Conservation (phyloP, 1,284 basidiomycete genomes). For the Cystobasidiaceae sp. region DNA sequence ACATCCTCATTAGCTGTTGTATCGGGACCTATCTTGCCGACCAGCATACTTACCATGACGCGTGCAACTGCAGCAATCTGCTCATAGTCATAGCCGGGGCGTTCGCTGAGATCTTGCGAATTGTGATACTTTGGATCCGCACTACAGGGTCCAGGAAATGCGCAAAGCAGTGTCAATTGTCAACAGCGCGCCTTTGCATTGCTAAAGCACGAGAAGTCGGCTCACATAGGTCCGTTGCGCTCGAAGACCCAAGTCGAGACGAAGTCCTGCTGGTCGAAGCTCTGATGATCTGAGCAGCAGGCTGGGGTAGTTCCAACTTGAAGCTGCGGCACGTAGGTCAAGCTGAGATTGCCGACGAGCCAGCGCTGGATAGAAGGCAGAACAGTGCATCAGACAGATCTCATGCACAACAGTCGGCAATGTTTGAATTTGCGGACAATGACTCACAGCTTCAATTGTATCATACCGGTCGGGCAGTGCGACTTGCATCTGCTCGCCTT, state of each 20-base stretch:
- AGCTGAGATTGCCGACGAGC: slow-evolving; percentile 41
- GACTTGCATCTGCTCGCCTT: slow-evolving; percentile 44
- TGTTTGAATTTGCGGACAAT: neutral
- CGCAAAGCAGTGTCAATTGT: neutral
- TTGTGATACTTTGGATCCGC: slow-evolving; percentile 42
- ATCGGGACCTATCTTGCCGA: neutral
- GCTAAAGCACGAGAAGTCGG: neutral
- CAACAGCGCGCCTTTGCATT: neutral
- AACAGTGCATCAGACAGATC: slow-evolving; percentile 37
- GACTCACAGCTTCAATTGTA: slow-evolving; percentile 26
- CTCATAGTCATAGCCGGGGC: slow-evolving; percentile 43
- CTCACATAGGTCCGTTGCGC: slow-evolving; percentile 44
- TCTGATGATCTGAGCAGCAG: slow-evolving; percentile 46
- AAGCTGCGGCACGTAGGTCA: slow-evolving; percentile 43
- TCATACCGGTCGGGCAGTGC: slow-evolving; percentile 43
- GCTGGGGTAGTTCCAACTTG: slow-evolving; percentile 40
- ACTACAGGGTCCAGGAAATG: neutral
- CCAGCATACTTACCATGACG: slow-evolving; percentile 38
- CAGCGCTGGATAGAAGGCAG: slow-evolving; percentile 10
- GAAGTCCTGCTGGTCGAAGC: slow-evolving; percentile 40
- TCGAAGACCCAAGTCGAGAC: slow-evolving; percentile 44
- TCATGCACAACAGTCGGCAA: neutral
- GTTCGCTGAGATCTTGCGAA: slow-evolving; percentile 40
- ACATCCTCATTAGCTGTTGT: neutral
- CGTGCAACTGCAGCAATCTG: slow-evolving; percentile 42